These are phyloP conservation scores for Oenanthe sinensis DNA, from an alignment of 129 eudicot genomes.

Conservation along the genomic window DNA sequence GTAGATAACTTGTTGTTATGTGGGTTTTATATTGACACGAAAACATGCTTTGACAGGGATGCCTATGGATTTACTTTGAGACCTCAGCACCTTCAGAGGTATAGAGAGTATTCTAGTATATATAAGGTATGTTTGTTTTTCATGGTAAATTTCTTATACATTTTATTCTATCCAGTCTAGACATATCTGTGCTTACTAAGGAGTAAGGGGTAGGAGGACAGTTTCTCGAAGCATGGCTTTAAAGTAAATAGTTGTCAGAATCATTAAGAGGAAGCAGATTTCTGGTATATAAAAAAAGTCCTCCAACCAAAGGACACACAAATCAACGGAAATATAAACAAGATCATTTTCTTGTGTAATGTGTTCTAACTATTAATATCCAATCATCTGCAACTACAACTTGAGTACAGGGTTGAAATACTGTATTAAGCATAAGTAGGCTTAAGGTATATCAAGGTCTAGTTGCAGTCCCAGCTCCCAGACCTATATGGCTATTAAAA, in stretches of 20 bases:
- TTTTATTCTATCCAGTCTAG: neutral
- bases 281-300: neutral
- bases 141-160: neutral
- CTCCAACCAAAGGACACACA: neutral
- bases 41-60: constrained; percentile 54
- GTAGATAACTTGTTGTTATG: neutral
- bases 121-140: constrained; percentile 46
- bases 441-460: too few relatives aligned
- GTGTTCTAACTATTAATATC: neutral
- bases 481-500: too few relatives aligned
- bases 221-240: neutral
- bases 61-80: constrained; percentile 95
- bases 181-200: neutral
- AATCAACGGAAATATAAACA: neutral
- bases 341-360: neutral
- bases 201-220: neutral
- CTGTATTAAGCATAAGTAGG: too few relatives aligned
- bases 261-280: neutral
- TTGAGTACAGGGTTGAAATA: neutral
- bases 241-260: neutral
- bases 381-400: neutral
- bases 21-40: neutral
- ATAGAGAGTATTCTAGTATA: constrained; percentile 57
- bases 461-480: too few relatives aligned
- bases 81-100: constrained; percentile 82